A percentile compares a stretch with the other conserved stretches of the same genome.
These are phyloP conservation scores for Gomphus sp. DNA, from an alignment of 1,284 basidiomycete species.

Conservation along the genomic window DNA sequence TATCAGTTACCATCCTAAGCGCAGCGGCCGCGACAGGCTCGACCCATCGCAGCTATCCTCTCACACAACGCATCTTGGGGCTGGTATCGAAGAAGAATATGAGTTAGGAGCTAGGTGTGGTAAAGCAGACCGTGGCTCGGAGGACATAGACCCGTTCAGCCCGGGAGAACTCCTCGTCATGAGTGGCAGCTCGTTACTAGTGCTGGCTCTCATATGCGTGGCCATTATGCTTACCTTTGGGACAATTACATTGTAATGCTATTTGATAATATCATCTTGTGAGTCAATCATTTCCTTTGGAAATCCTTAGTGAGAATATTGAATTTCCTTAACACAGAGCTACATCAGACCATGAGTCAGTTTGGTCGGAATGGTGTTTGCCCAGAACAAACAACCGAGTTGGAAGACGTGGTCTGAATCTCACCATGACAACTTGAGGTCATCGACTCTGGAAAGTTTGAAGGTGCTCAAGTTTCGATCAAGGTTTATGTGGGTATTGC, in stretches of 20 bases:
- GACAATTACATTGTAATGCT: not conserved
- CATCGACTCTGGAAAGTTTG: too few relatives aligned
- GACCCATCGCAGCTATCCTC: not conserved
- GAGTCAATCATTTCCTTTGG: not conserved
- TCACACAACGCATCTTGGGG: not conserved
- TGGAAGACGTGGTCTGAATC: too few relatives aligned
- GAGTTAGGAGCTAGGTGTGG: not conserved
- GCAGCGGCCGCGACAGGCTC: not conserved
- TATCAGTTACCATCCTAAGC: not conserved
- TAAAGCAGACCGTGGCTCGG: not conserved
- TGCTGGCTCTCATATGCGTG: not conserved
- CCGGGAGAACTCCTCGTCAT: conserved; percentile 1
- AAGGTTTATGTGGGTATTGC: too few relatives aligned
- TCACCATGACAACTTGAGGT: too few relatives aligned
- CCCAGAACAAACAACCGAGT: too few relatives aligned
- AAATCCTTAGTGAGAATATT: too few relatives aligned
- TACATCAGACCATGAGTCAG: too few relatives aligned
- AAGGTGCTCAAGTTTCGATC: too few relatives aligned
- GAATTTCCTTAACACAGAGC: too few relatives aligned
- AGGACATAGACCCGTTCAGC: conserved; percentile 4
- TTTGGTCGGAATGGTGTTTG: too few relatives aligned
- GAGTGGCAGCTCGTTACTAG: not conserved
- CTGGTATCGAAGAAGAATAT: not conserved
- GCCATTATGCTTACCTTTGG: conserved; percentile 1
- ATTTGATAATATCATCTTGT: not conserved